Evolutionary conservation across 1,284 basidiomycete genomes (phyloP), one percentile per base, ranked within the genome.

Genomic region (Farysia itapuensis): DNA sequence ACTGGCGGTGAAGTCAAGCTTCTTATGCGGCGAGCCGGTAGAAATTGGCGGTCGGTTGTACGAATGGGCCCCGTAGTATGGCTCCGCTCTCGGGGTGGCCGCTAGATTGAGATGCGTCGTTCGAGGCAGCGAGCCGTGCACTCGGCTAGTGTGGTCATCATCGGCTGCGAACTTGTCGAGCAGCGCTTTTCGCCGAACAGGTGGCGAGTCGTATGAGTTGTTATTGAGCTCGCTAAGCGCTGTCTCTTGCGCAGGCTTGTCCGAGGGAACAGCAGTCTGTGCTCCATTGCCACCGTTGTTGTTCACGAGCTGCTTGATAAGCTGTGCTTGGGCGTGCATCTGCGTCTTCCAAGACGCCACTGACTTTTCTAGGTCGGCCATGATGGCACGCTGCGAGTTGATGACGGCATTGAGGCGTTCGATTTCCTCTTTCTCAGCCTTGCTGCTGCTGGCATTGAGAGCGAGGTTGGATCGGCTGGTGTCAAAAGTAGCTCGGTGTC

Each of bases 361-460:
- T 24, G 63, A 61, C 3, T 38, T 40, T 35, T 72, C 70, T 7
- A 72, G 41, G 24, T 72, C 70, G 4, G 68, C 38, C 70, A 72
- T 72, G 33, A 72, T 46, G 8, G 49, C 48, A 9, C 70, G 48
- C 36, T 72, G 70, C 25, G 46, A 51, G 14, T 29, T 31, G 38
- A 72, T 70, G 5, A 72, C 70, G 3, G 51, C 48, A 24, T 72
- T 72, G 20, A 72, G 35, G 5, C 70, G 40, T n/a, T 52, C 47
- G 39, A 72, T 70, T 48, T 72, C 70, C 32, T 64, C 58, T 23
- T 43, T 47, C 28, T 72, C 67, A 12, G 57, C 51, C 13, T 31
- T 38, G 34, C 35, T 30, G 15, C 20, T 26, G 18, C 18, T 24
- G 23, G 9, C 18, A n/a, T 16, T 29, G 37, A 15, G 11, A 9